These are phyloP conservation scores for Globisporangium cystogenes DNA, from an alignment of 352 stramenopile genomes.

Conservation along the genomic window DNA sequence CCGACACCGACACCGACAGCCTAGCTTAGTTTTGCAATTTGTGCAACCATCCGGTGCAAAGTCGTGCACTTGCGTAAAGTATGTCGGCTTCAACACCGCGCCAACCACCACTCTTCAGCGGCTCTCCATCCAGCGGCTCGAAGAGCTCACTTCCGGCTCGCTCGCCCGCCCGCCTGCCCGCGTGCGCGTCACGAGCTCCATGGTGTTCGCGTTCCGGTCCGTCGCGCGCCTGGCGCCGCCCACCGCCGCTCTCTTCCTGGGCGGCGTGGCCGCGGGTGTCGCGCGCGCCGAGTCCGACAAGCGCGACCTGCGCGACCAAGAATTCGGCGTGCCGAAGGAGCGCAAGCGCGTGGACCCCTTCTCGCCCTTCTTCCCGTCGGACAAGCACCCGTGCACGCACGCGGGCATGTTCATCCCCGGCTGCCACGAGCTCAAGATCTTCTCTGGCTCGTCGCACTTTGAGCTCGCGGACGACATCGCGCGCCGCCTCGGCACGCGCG, in stretches of 20 bases:
- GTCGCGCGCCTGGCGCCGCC: constrained; percentile 36
- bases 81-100: not conserved
- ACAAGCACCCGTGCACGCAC: constrained; percentile 89
- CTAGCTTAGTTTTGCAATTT: constrained; percentile 11
- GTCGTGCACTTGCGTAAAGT: not conserved
- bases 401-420: constrained; percentile 90
- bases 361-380: constrained; percentile 86
- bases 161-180: not conserved
- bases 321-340: constrained; percentile 82
- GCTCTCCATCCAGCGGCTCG: too few relatives aligned
- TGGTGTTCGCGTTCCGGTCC: constrained; percentile 63
- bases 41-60: not conserved
- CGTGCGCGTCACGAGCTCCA: constrained; percentile 11
- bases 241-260: constrained; percentile 46
- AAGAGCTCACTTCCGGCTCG: not conserved
- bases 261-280: constrained; percentile 37
- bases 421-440: constrained; percentile 92
- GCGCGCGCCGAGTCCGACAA: constrained; percentile 51
- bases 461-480: constrained; percentile 89
- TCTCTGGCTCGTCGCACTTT: constrained; percentile 89
- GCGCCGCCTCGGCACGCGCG: constrained; percentile 74
- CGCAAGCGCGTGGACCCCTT: constrained; percentile 87
- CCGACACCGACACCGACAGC: constrained; percentile 41
- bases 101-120: not conserved
- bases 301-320: constrained; percentile 75